phyloP scores from a whole-genome alignment of 805 yeast genomes.

The Candida alai region DNA sequence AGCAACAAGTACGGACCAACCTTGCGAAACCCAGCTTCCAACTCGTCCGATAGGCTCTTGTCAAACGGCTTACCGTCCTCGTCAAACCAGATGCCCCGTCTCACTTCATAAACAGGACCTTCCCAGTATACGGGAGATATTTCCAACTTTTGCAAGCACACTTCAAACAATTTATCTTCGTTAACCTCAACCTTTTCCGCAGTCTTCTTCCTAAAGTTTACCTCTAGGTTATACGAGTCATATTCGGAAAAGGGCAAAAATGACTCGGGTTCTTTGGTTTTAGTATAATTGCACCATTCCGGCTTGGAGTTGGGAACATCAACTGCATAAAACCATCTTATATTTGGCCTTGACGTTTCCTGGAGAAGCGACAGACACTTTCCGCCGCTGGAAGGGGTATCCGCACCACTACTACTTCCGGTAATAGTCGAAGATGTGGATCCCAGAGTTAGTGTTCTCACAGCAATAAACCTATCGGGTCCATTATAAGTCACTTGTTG shows the following conservation, averaged over 20 bases:
- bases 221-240: constrained; percentile 65
- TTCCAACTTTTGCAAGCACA: constrained; percentile 51
- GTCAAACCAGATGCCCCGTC: constrained; percentile 84
- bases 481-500: no score
- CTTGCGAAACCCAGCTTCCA: constrained; percentile 54
- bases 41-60: constrained; percentile 44
- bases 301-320: constrained; percentile 75
- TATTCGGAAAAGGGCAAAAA: constrained; percentile 63
- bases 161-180: constrained; percentile 78
- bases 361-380: no score
- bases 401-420: no score
- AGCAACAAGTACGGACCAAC: constrained; percentile 34
- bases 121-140: constrained; percentile 80
- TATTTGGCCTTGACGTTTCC: constrained; percentile 14
- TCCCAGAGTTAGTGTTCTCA: no score
- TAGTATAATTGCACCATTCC: constrained; percentile 48
- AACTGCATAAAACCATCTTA: constrained; percentile 79
- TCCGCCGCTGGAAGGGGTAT: no score
- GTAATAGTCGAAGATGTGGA: no score
- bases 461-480: no score
- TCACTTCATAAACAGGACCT: constrained; percentile 78
- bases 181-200: constrained; percentile 52
- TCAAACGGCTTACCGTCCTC: constrained; percentile 54
- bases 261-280: constrained; percentile 48
- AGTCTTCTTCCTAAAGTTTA: constrained; percentile 5